These are phyloP conservation scores for Dipteronia dyeriana DNA, from an alignment of 345 rosid species.

Conservation along the genomic window DNA sequence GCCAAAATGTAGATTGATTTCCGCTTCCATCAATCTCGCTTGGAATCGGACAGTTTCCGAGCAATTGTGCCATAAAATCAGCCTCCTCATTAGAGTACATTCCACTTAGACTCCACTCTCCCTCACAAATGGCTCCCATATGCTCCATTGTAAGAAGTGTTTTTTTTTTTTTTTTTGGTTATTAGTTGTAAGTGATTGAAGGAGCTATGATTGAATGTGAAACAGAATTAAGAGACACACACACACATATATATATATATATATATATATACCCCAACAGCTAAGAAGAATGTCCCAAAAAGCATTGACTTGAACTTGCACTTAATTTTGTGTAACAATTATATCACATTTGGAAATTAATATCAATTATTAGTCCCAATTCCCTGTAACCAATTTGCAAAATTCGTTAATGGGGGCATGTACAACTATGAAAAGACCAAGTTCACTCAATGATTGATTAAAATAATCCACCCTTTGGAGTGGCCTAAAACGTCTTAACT, in stretches of 20 bases:
- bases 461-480: conserved; percentile 12
- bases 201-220: conserved; percentile 15
- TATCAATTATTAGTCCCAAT: conserved; percentile 17
- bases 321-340: neutral
- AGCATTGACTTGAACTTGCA: conserved; percentile 21
- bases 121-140: conserved; percentile 41
- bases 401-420: conserved; percentile 28
- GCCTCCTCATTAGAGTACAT: conserved; percentile 63
- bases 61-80: conserved; percentile 72
- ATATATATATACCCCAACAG: conserved; percentile 3
- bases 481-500: conserved; percentile 20
- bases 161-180: too few species aligned
- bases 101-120: conserved; percentile 64
- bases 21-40: conserved; percentile 22
- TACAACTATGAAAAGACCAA: conserved; percentile 41
- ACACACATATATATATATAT: too few species aligned
- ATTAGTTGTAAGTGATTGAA: too few species aligned
- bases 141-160: conserved; percentile 38
- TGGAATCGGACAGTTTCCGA: conserved; percentile 35
- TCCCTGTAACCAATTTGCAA: conserved; percentile 22
- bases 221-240: conserved; percentile 17
- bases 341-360: conserved; percentile 25
- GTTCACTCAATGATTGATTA: conserved; percentile 19
- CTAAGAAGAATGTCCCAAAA: conserved; percentile 26
- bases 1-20: conserved; percentile 35